phyloP scores from a whole-genome alignment of 805 yeast genomes.

The Sungouiozyma intestinalis region DNA sequence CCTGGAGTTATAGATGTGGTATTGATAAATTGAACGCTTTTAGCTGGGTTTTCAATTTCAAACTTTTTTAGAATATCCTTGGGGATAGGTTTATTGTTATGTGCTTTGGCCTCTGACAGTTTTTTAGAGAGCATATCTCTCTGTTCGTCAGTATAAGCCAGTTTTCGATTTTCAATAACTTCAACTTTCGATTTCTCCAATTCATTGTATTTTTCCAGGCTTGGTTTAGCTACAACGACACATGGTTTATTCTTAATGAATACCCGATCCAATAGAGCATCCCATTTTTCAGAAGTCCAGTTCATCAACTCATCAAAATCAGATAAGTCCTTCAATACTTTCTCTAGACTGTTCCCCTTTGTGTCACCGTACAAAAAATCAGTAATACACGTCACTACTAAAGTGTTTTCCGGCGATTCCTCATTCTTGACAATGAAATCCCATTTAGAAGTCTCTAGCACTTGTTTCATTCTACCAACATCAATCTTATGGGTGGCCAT shows the following conservation, averaged over 20 bases:
- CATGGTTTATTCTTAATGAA: constrained; percentile 55
- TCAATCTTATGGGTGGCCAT: constrained; percentile 55
- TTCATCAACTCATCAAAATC: constrained; percentile 42
- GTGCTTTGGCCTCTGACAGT: constrained; percentile 50
- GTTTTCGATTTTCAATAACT: constrained; percentile 39
- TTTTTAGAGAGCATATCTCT: constrained; percentile 39
- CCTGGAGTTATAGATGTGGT: constrained; percentile 60
- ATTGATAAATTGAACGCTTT: constrained; percentile 54
- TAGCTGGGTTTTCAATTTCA: constrained; percentile 63
- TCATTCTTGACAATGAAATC: constrained; percentile 53
- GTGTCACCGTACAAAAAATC: constrained; percentile 73
- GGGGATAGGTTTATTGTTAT: constrained; percentile 74
- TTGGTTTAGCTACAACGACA: constrained; percentile 64
- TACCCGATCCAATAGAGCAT: constrained; percentile 37
- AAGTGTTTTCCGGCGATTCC: constrained; percentile 42
- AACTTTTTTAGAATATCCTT: constrained; percentile 49
- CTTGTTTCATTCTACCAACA: constrained; percentile 51
- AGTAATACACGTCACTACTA: constrained; percentile 57
- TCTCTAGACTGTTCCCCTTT: constrained; percentile 46
- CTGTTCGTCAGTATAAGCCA: constrained; percentile 48
- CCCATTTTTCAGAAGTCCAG: constrained; percentile 70
- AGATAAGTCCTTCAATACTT: constrained; percentile 42
- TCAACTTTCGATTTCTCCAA: constrained; percentile 43
- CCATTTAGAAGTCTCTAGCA: constrained; percentile 54
- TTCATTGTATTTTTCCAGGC: constrained; percentile 38